A percentile compares a stretch with the other conserved stretches of the same genome.
phyloP scores from a whole-genome alignment of 768 basidiomycete species.

The Boletus barrowsii region DNA sequence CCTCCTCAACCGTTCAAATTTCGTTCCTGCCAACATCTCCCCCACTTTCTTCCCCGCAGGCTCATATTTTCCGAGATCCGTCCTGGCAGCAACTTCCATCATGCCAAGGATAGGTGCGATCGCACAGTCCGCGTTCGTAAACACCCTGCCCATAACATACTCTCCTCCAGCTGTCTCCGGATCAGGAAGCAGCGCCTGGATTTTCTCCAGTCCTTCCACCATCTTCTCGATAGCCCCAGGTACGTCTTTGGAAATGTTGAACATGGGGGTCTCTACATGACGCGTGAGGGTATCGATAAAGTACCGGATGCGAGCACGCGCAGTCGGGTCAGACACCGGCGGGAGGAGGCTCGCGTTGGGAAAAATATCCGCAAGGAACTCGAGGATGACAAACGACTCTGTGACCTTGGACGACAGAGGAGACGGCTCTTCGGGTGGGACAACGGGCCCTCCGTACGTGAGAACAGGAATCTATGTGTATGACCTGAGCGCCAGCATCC shows the following conservation, averaged over 20 bases:
- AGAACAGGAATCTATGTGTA: slow-evolving; percentile 50
- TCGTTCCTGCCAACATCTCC: slow-evolving; percentile 38
- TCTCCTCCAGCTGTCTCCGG: slow-evolving; percentile 44
- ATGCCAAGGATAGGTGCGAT: slow-evolving; percentile 55
- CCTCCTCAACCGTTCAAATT: slow-evolving; percentile 46
- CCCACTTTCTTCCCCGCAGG: slow-evolving; percentile 39
- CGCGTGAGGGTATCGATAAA: slow-evolving; percentile 50
- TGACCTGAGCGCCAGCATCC: too few species aligned
- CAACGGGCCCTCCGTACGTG: slow-evolving; percentile 55
- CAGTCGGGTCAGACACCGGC: slow-evolving; percentile 40
- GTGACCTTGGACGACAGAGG: slow-evolving; percentile 56
- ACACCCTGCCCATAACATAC: slow-evolving; percentile 38
- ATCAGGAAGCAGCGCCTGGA: slow-evolving; percentile 5
- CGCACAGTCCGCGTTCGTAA: slow-evolving; percentile 59
- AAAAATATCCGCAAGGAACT: slow-evolving; percentile 62
- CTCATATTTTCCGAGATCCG: slow-evolving; percentile 41
- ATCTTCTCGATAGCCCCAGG: neutral
- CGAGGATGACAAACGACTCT: slow-evolving; percentile 61
- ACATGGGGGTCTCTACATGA: slow-evolving; percentile 38
- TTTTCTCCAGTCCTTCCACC: neutral
- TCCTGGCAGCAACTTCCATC: slow-evolving; percentile 37
- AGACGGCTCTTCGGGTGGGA: slow-evolving; percentile 52
- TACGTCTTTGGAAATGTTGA: slow-evolving; percentile 27
- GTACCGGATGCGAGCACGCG: slow-evolving; percentile 56
- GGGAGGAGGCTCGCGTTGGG: slow-evolving; percentile 48